Percentiles rank a stretch among this genome's conserved stretches.
Conservation (phyloP, 2,329 filamentous ascomycete genomes). For the Colletotrichum sp. region DNA sequence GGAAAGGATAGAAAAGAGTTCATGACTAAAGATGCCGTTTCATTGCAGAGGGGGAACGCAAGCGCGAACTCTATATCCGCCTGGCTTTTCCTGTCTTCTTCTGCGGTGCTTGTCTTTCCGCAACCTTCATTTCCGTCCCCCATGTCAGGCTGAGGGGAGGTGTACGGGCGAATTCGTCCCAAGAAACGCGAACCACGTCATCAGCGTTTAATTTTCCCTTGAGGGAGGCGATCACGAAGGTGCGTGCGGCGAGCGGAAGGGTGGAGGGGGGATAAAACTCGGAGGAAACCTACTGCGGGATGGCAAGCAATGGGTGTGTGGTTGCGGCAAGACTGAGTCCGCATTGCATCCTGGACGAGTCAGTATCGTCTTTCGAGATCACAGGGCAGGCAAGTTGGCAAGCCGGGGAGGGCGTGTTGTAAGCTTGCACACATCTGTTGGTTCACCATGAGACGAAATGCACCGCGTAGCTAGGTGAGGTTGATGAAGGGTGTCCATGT, state of each 20-base stretch:
- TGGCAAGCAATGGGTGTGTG: neutral
- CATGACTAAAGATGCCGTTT: conserved; percentile 17
- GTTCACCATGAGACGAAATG: neutral
- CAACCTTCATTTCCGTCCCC: neutral
- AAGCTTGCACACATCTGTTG: neutral
- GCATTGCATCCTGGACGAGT: neutral
- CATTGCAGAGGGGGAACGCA: neutral
- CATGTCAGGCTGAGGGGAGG: neutral
- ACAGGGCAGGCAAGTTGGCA: neutral
- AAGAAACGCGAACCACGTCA: conserved; percentile 14
- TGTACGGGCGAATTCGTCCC: neutral
- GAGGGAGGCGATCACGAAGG: neutral
- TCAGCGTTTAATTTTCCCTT: neutral
- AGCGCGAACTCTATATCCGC: conserved; percentile 7
- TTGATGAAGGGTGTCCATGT: neutral
- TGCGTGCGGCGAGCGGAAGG: neutral
- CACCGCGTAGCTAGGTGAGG: neutral
- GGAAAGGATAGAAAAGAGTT: neutral
- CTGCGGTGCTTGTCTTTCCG: neutral
- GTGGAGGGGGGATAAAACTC: neutral
- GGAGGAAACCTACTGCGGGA: neutral
- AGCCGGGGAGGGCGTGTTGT: neutral
- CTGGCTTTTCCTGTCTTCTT: neutral
- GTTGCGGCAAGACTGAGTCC: neutral
- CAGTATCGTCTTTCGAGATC: neutral